Base-by-base conservation (phyloP, 1,284 basidiomycete genomes). In the Sporisorium reilianum region DNA sequence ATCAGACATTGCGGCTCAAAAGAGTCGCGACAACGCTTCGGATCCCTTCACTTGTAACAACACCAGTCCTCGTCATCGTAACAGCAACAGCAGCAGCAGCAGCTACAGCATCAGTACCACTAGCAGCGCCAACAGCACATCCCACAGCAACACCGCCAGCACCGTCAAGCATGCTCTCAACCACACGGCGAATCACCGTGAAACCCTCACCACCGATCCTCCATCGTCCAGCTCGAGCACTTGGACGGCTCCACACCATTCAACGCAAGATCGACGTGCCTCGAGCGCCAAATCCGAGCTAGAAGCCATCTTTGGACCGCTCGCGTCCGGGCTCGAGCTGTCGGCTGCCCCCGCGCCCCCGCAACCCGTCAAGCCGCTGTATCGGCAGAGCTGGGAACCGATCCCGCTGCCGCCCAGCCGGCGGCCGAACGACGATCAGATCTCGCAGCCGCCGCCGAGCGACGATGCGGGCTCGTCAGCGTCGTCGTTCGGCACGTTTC, bases 261-360 rank as follows among this genome's bases (percentile, higher is more conserved):
- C 41, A 2, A 16, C 22, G 22, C 20, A 25, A 10, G 22, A 12
- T 7, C 12, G 64, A 9, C 54, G 58, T 3, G 54, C 49, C 1
- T 61, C 58, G 5, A 56, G 58, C 34, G 57, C 54, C 36, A 61
- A 61, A 45, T 67, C 64, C 34, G 58, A 67, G 30, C 54, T 67
- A 7, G 64, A 67, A n/a, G 23, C 58, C 23, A 49, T 67, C 44
- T 67, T 67, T 38, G 64, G 64, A 0, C 64, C 58, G 5, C 20
- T 62, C 9, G 64, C 64, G 9, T 53, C 54, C 18, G 58, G 64
- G 4, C 58, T 67, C 26, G 64, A 67, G 28, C 38, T 53, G n/a
- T 53, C 52, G 5, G 34, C n/a, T 3, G 6, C 36, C 7, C 46
- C 32, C 5, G 23, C 22, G 10, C 12, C 52, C 9, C 36, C 18